Evolutionary conservation across 805 yeast species (phyloP).

Genomic region (Cyberlindnera mississippiensis): DNA sequence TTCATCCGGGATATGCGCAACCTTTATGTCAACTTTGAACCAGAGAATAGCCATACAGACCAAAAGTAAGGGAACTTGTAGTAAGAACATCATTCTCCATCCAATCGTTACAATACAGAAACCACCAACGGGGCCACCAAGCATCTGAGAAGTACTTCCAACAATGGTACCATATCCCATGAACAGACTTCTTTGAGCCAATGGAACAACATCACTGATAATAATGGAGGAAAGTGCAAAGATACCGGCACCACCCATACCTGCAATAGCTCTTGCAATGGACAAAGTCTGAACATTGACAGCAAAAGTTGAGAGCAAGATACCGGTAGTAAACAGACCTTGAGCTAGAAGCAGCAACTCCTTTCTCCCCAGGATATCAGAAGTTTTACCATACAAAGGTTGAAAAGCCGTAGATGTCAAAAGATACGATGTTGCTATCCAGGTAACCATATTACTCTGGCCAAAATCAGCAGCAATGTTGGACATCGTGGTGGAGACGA

Average conservation of each 20-base stretch:
- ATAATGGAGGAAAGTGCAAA: slow-evolving; percentile 48
- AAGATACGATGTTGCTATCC: slow-evolving; percentile 73
- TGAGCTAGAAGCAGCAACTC: slow-evolving; percentile 41
- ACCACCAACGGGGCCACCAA: slow-evolving; percentile 44
- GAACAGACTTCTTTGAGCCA: slow-evolving; percentile 48
- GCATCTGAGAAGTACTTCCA: slow-evolving; percentile 36
- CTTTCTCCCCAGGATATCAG: slow-evolving; percentile 60
- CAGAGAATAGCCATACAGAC: slow-evolving; percentile 20
- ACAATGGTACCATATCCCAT: slow-evolving; percentile 46
- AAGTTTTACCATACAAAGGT: slow-evolving; percentile 66
- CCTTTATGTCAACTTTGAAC: slow-evolving; percentile 31
- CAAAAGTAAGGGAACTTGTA: slow-evolving; percentile 37
- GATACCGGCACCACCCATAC: slow-evolving; percentile 57
- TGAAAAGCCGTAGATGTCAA: slow-evolving; percentile 71
- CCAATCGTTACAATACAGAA: slow-evolving; percentile 35
- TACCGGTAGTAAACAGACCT: slow-evolving; percentile 41
- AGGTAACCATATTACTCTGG: slow-evolving; percentile 46
- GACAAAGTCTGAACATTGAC: slow-evolving; percentile 41
- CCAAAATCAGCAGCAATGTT: slow-evolving; percentile 57
- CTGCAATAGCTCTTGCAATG: slow-evolving; percentile 50
- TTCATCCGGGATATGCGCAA: slow-evolving; percentile 27
- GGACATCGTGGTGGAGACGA: slow-evolving; percentile 55
- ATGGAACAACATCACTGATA: slow-evolving; percentile 52
- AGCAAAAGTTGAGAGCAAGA: slow-evolving; percentile 39
- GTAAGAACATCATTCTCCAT: slow-evolving; percentile 42